Conservation (phyloP, 2,329 filamentous ascomycete species). For the Phyllosticta paracitricarpa region DNA sequence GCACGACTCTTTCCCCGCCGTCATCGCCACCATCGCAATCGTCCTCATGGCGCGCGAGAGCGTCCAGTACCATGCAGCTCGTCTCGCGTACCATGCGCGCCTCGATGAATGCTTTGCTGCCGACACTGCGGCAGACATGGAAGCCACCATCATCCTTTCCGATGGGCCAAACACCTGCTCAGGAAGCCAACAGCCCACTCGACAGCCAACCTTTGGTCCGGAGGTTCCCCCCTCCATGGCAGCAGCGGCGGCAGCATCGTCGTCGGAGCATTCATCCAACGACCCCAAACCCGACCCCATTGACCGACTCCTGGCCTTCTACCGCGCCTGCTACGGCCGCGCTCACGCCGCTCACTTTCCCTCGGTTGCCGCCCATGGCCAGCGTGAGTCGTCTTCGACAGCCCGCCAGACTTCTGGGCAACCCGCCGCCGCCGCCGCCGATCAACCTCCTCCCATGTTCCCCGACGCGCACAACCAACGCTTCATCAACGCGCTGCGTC, state of each 20-base stretch:
- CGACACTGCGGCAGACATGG: neutral
- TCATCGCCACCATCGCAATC: constrained; percentile 23
- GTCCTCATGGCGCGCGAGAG: constrained; percentile 30
- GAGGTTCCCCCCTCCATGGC: neutral
- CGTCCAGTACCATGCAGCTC: constrained; percentile 29
- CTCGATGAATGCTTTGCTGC: neutral
- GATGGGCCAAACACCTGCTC: neutral
- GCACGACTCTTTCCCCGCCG: constrained; percentile 23
- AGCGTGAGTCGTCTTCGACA: neutral
- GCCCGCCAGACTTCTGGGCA: neutral
- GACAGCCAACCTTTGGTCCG: neutral
- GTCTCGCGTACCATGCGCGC: constrained; percentile 22
- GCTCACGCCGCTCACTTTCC: constrained; percentile 17
- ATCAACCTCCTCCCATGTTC: neutral
- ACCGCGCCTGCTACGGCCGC: constrained; percentile 23
- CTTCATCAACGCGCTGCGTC: constrained; percentile 20
- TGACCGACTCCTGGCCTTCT: constrained; percentile 21
- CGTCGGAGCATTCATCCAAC: constrained; percentile 1
- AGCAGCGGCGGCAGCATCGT: neutral
- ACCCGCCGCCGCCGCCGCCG: neutral
- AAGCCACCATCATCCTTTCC: neutral
- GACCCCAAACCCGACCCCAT: constrained; percentile 18
- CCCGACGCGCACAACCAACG: constrained; percentile 14
- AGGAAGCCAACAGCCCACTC: neutral
- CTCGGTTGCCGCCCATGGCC: neutral